phyloP scores from a whole-genome alignment of 495 filamentous ascomycete species.

The Cercophora scortea region DNA sequence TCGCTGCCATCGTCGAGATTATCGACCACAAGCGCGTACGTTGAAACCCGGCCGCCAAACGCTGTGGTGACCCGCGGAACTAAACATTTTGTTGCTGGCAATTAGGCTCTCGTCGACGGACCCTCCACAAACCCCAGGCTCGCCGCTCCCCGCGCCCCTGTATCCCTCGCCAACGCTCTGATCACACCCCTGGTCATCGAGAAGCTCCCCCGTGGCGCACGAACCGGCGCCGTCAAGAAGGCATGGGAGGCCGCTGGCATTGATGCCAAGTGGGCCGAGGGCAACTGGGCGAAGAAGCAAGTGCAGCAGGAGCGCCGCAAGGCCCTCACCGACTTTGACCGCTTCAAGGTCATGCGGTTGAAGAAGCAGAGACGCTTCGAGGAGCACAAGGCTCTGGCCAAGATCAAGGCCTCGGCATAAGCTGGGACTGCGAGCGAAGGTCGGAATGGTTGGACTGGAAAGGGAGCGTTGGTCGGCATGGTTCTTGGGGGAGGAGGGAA shows the following conservation, averaged over 20 bases:
- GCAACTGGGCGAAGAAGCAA: slow-evolving; percentile 84
- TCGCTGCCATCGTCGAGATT: slow-evolving; percentile 95
- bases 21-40: slow-evolving; percentile 99
- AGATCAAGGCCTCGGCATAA: slow-evolving; percentile 53
- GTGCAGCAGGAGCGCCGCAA: slow-evolving; percentile 74
- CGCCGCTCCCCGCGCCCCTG: slow-evolving; percentile 75
- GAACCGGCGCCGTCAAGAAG: slow-evolving; percentile 72
- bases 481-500: slow-evolving; percentile 25
- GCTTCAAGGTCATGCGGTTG: slow-evolving; percentile 97
- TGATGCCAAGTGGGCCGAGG: slow-evolving; percentile 83
- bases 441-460: too few relatives aligned
- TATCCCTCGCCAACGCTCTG: slow-evolving; percentile 70
- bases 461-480: slow-evolving; percentile 30
- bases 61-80: slow-evolving; percentile 7
- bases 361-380: slow-evolving; percentile 98
- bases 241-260: slow-evolving; percentile 82
- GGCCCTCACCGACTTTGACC: slow-evolving; percentile 94
- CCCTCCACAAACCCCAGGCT: slow-evolving; percentile 67
- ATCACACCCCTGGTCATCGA: slow-evolving; percentile 85
- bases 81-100: slow-evolving; percentile 21
- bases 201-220: slow-evolving; percentile 79
- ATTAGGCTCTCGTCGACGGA: slow-evolving; percentile 89
- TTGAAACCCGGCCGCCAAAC: slow-evolving; percentile 18
- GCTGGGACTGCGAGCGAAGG: slow-evolving; percentile 10
- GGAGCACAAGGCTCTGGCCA: slow-evolving; percentile 85